These are phyloP conservation scores for Mimosa bimucronata DNA, from an alignment of 306 rosid genomes.

Conservation along the genomic window DNA sequence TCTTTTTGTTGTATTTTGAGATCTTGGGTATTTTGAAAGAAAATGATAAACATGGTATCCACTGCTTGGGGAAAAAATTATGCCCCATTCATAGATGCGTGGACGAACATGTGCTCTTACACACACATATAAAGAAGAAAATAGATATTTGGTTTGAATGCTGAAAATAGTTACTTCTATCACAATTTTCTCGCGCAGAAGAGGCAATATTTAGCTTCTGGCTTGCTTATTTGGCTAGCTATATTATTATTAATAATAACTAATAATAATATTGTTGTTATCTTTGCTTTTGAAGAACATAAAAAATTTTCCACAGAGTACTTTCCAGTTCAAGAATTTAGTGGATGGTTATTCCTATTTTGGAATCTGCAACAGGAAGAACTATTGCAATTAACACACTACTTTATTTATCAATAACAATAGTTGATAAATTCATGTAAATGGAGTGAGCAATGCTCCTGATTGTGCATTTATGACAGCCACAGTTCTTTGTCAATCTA, in stretches of 20 bases:
- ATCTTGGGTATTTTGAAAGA: conserved; percentile 33
- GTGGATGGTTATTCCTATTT: not conserved
- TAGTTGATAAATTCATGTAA: not conserved
- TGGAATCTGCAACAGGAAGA: not conserved
- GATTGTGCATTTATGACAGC: not conserved
- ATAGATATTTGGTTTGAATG: not conserved
- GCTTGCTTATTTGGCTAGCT: conserved; percentile 31
- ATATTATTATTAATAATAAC: not conserved
- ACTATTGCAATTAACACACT: not conserved
- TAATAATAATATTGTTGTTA: too few species aligned
- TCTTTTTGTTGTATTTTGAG: conserved; percentile 20
- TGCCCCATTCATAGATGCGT: not conserved
- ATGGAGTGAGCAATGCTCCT: not conserved
- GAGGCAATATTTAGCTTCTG: conserved; percentile 20
- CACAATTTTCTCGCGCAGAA: not conserved
- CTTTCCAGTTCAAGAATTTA: not conserved
- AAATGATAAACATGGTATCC: conserved; percentile 24
- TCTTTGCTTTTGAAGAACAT: not conserved
- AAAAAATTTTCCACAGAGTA: not conserved
- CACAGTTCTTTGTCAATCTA: not conserved
- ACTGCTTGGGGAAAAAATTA: conserved; percentile 1
- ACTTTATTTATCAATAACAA: not conserved
- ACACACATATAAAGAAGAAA: not conserved
- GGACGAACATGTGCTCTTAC: not conserved
- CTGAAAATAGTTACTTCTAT: not conserved